phyloP scores from a whole-genome alignment of 352 stramenopile genomes.

The Pythium apleroticum region DNA sequence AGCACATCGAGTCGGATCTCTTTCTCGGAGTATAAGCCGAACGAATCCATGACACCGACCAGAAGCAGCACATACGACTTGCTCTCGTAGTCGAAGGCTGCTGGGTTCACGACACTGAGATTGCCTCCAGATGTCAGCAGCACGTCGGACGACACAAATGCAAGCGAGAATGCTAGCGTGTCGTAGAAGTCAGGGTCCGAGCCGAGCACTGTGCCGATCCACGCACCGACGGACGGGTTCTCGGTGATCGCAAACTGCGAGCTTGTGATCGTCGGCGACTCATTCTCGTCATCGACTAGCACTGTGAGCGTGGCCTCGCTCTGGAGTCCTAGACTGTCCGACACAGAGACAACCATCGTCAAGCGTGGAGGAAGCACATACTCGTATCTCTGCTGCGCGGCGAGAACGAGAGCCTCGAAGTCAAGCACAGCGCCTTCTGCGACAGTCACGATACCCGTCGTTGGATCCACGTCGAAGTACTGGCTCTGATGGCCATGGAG shows the following conservation, averaged over 20 bases:
- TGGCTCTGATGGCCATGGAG: constrained; percentile 15
- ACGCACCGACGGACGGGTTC: constrained; percentile 40
- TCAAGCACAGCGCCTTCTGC: constrained; percentile 27
- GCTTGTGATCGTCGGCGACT: constrained; percentile 34
- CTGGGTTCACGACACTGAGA: constrained; percentile 37
- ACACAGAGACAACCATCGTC: constrained; percentile 28
- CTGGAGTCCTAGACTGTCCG: constrained; percentile 38
- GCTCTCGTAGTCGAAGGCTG: constrained; percentile 51
- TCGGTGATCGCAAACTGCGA: constrained; percentile 43
- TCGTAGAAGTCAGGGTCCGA: constrained; percentile 43
- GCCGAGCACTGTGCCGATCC: constrained; percentile 38
- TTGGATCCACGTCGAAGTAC: constrained; percentile 20
- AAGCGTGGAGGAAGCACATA: constrained; percentile 7
- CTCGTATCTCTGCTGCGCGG: constrained; percentile 23
- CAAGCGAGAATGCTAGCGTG: constrained; percentile 27
- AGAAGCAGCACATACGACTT: constrained; percentile 36
- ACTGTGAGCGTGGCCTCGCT: constrained; percentile 37
- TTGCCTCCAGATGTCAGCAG: constrained; percentile 39
- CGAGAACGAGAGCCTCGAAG: constrained; percentile 34
- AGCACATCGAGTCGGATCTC: constrained; percentile 44
- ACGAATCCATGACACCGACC: constrained; percentile 35
- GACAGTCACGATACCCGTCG: constrained; percentile 28
- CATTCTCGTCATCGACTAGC: constrained; percentile 56
- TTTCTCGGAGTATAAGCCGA: constrained; percentile 36
- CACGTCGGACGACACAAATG: constrained; percentile 37